These are phyloP conservation scores for Pezicula neosporulosa DNA, from an alignment of 2,329 filamentous ascomycete species.

Conservation along the genomic window DNA sequence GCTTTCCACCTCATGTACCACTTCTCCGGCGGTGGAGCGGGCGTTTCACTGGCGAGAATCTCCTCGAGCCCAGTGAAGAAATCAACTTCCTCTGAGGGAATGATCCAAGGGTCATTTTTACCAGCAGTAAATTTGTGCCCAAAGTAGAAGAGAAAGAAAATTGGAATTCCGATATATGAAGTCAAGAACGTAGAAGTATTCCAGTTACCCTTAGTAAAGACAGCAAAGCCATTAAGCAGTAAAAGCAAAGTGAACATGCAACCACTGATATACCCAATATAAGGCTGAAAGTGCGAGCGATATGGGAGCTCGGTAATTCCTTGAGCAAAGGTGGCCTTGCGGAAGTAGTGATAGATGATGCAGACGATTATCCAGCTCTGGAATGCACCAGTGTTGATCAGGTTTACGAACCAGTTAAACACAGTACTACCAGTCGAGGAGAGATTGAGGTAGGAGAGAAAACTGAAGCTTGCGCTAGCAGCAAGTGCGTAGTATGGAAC, in stretches of 20 bases:
- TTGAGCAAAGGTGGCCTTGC: conserved; percentile 42
- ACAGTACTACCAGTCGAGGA: conserved; percentile 40
- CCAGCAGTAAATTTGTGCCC: conserved; percentile 43
- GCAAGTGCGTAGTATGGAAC: conserved; percentile 46
- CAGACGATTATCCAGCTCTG: conserved; percentile 52
- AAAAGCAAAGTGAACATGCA: conserved; percentile 44
- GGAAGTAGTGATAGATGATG: conserved; percentile 56
- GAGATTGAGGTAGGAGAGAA: conserved; percentile 45
- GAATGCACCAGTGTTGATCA: conserved; percentile 49
- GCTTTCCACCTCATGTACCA: not conserved
- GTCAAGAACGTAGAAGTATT: conserved; percentile 54
- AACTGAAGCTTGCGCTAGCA: conserved; percentile 37
- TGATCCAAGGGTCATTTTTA: conserved; percentile 36
- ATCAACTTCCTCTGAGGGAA: not conserved
- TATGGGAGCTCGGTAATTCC: conserved; percentile 46
- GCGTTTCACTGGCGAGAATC: not conserved
- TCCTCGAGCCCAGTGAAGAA: not conserved
- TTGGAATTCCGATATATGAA: conserved; percentile 60
- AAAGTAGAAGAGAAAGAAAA: conserved; percentile 55
- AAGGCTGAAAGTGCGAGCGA: conserved; percentile 50
- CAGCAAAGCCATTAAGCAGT: conserved; percentile 61
- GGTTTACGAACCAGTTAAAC: conserved; percentile 53
- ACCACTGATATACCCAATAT: conserved; percentile 50
- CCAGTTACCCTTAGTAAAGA: conserved; percentile 59
- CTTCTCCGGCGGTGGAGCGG: not conserved